A percentile compares a stretch with the other conserved stretches of the same genome.
Conservation (phyloP, 208 protist species). For the Herpetomonas samuelpessoai region DNA sequence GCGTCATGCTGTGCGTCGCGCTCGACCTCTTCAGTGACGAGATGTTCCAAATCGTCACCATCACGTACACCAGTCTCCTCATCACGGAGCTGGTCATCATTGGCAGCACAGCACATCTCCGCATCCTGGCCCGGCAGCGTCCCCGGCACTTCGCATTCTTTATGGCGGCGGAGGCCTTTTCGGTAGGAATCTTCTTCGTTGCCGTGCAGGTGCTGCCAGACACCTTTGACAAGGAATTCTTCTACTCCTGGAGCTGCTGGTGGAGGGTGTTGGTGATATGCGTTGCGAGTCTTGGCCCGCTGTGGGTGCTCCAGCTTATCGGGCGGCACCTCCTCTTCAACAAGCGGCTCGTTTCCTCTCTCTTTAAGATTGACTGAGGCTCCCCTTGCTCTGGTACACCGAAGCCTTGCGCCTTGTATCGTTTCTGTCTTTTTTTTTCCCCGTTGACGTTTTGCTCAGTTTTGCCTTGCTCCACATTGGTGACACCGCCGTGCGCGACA, state of each 20-base stretch:
- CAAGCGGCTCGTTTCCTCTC: conserved; percentile 24
- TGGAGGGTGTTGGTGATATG: conserved; percentile 86
- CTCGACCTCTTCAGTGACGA: conserved; percentile 94
- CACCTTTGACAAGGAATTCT: conserved; percentile 93
- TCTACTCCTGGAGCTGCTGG: conserved; percentile 90
- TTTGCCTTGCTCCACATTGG: no score
- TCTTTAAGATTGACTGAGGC: neutral
- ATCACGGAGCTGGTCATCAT: conserved; percentile 97
- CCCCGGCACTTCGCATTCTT: conserved; percentile 79
- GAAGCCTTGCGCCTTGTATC: no score
- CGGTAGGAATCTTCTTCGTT: conserved; percentile 90
- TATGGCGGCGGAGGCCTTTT: conserved; percentile 85
- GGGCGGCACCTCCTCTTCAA: conserved; percentile 56
- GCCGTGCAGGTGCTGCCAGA: conserved; percentile 88
- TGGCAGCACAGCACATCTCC: conserved; percentile 90
- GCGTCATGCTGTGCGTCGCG: conserved; percentile 96
- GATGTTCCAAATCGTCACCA: conserved; percentile 96
- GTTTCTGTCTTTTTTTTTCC: no score
- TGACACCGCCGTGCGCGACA: no score
- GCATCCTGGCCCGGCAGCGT: conserved; percentile 74
- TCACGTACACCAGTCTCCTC: conserved; percentile 98
- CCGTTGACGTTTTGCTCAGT: no score
- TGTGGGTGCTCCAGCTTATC: conserved; percentile 44
- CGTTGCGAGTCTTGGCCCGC: conserved; percentile 59
- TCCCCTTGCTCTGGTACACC: no score